Conservation (phyloP, 2,329 filamentous ascomycete genomes). For the Trichoderma citrinoviride region DNA sequence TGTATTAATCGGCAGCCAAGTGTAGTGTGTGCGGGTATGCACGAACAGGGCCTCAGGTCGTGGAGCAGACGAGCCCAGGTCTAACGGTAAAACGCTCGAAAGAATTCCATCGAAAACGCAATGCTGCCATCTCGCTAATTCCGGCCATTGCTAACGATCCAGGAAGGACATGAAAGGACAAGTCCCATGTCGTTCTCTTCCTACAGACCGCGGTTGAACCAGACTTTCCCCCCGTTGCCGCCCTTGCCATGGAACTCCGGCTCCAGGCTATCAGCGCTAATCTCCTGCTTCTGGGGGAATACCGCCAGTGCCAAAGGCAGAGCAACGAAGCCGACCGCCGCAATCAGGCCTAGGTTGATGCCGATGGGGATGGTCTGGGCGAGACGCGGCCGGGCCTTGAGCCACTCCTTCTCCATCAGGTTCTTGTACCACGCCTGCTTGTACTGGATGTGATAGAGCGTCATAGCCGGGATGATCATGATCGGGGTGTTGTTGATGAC, state of each 20-base stretch:
- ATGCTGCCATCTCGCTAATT: background rate
- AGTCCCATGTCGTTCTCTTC: too few relatives aligned
- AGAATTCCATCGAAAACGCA: background rate
- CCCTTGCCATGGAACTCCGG: conserved; percentile 81
- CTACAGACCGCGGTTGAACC: conserved; percentile 93
- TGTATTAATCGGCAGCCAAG: background rate
- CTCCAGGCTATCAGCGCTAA: conserved; percentile 74
- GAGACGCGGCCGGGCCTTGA: conserved; percentile 72
- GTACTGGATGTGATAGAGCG: conserved; percentile 76
- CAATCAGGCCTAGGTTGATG: conserved; percentile 82
- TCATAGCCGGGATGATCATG: conserved; percentile 90
- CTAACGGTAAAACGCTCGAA: background rate
- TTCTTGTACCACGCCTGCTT: conserved; percentile 41
- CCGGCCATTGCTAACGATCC: background rate
- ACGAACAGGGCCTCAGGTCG: background rate
- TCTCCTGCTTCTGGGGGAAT: conserved; percentile 87
- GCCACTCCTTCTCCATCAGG: conserved; percentile 66
- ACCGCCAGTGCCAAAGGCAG: conserved; percentile 85
- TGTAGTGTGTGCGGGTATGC: background rate
- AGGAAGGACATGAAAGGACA: too few relatives aligned
- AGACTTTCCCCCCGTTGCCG: conserved; percentile 77
- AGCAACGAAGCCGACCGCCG: conserved; percentile 82
- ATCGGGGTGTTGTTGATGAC: conserved; percentile 94
- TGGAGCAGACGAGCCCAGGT: background rate
- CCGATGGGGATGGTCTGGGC: conserved; percentile 57